Conservation (phyloP, 2,329 filamentous ascomycete species). For the Sporothrix sp. region DNA sequence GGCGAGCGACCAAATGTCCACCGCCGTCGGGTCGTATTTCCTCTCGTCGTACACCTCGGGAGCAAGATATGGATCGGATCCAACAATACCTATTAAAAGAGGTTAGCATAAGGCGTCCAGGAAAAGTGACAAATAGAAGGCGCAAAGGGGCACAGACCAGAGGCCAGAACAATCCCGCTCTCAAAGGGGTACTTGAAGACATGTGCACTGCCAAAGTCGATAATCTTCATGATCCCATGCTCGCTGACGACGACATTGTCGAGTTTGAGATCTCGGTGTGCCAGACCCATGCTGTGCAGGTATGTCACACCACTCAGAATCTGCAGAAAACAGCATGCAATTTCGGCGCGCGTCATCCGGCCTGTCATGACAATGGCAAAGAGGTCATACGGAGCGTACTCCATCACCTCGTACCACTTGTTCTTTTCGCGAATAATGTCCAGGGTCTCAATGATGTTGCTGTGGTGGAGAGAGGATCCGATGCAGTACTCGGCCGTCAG, state of each 20-base stretch:
- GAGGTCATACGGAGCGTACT: slow-evolving; percentile 90
- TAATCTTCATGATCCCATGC: slow-evolving; percentile 97
- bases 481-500: slow-evolving; percentile 98
- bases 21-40: slow-evolving; percentile 87
- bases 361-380: slow-evolving; percentile 99
- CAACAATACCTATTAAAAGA: slow-evolving; percentile 45
- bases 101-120: not conserved
- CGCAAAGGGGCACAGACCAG: slow-evolving; percentile 49
- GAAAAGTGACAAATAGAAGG: not conserved
- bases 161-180: slow-evolving; percentile 69
- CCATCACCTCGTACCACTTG: slow-evolving; percentile 98
- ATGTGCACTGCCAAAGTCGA: slow-evolving; percentile 95
- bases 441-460: slow-evolving; percentile 95
- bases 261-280: slow-evolving; percentile 89
- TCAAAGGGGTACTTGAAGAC: slow-evolving; percentile 98
- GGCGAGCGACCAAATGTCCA: slow-evolving; percentile 95
- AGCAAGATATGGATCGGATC: slow-evolving; percentile 90
- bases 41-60: slow-evolving; percentile 92
- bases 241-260: slow-evolving; percentile 98
- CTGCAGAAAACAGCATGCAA: slow-evolving; percentile 85
- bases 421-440: slow-evolving; percentile 92
- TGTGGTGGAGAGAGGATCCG: slow-evolving; percentile 90
- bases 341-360: slow-evolving; percentile 86
- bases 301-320: slow-evolving; percentile 93
- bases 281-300: slow-evolving; percentile 86